phyloP scores from a whole-genome alignment of 371 early-diverging fungal species.

The Mortierella sp. region DNA sequence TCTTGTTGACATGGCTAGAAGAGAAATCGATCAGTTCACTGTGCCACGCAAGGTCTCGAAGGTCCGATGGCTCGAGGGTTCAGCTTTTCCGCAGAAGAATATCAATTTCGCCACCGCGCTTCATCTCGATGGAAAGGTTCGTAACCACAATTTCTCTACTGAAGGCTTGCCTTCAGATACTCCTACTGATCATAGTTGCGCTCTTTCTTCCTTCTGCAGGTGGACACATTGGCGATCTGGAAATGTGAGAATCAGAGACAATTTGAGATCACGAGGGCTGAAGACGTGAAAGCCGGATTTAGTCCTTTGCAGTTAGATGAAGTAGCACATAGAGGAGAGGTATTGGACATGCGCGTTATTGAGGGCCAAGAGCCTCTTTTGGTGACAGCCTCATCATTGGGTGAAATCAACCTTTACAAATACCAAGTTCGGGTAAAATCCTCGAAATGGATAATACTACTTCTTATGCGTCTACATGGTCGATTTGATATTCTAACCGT shows the following conservation, averaged over 20 bases:
- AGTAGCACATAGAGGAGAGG: constrained; percentile 19
- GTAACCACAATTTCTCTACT: background rate
- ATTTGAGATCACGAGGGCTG: constrained; percentile 17
- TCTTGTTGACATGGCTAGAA: constrained; percentile 11
- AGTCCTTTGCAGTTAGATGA: constrained; percentile 7
- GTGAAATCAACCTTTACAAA: constrained; percentile 15
- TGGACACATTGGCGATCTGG: constrained; percentile 17
- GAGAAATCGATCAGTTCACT: constrained; percentile 16
- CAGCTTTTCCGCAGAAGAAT: constrained; percentile 8
- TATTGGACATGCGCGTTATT: constrained; percentile 19
- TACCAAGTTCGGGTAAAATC: background rate
- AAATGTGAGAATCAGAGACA: constrained; percentile 8
- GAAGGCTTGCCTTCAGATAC: background rate
- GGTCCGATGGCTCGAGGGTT: constrained; percentile 11
- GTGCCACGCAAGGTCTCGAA: constrained; percentile 21
- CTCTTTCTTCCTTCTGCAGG: background rate
- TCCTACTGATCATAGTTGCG: background rate
- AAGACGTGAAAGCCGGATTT: constrained; percentile 19
- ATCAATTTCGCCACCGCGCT: constrained; percentile 8
- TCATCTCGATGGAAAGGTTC: constrained; percentile 22
- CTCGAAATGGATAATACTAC: background rate
- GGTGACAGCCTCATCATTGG: constrained; percentile 18
- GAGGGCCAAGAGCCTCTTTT: constrained; percentile 1
- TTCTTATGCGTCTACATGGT: background rate
- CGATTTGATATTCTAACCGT: background rate